Percentiles rank a stretch among this genome's conserved stretches.
Conservation (phyloP, 148 eudicot genomes). For the Limonium bicolor region DNA sequence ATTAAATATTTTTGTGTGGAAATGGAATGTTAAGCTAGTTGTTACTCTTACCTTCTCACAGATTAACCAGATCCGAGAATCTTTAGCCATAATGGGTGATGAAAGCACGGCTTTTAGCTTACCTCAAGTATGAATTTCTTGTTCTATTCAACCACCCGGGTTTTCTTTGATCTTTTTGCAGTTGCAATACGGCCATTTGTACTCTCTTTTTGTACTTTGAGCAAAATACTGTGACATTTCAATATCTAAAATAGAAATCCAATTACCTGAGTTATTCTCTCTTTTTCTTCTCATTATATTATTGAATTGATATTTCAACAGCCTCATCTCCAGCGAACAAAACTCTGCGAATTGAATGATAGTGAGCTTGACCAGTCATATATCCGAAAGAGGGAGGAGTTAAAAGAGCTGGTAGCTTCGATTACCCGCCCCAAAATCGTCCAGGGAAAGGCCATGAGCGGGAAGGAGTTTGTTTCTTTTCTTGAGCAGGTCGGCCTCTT, state of each 20-base stretch:
- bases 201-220: too few species aligned
- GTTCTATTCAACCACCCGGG: too few species aligned
- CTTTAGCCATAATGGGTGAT: constrained; percentile 89
- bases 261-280: too few species aligned
- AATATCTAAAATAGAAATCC: too few species aligned
- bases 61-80: constrained; percentile 94
- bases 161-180: too few species aligned
- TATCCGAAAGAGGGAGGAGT: constrained; percentile 65
- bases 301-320: constrained; percentile 17
- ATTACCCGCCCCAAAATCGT: constrained; percentile 77
- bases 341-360: constrained; percentile 90
- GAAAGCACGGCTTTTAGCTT: constrained; percentile 95
- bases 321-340: constrained; percentile 98
- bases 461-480: constrained; percentile 86
- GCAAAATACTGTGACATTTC: too few species aligned
- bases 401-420: constrained; percentile 64
- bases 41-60: constrained; percentile 11
- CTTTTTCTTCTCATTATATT: constrained; percentile 2
- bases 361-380: constrained; percentile 69
- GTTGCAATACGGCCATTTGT: background rate
- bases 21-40: constrained; percentile 1
- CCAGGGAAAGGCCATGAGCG: constrained; percentile 76
- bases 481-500: constrained; percentile 96
- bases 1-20: background rate
- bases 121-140: constrained; percentile 54